Percentiles rank a stretch among this genome's conserved stretches.
Conservation (phyloP, 306 rosid genomes). For the Begonia loranthoides region DNA sequence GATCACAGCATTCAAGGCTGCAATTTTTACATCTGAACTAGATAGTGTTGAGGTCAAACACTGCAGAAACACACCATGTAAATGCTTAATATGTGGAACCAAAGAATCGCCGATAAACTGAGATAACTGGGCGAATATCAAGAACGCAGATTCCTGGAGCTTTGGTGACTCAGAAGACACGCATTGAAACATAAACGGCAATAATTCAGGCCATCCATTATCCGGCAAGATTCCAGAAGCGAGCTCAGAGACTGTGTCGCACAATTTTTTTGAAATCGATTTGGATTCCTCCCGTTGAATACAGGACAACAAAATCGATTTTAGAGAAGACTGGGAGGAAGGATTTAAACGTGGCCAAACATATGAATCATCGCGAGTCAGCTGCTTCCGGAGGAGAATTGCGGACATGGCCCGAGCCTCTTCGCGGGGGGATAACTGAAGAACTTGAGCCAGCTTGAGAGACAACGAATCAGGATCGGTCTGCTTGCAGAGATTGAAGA, state of each 20-base stretch:
- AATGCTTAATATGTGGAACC: slow-evolving; percentile 61
- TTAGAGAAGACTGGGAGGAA: slow-evolving; percentile 50
- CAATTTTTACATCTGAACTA: slow-evolving; percentile 61
- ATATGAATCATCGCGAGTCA: slow-evolving; percentile 79
- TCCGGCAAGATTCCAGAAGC: slow-evolving; percentile 85
- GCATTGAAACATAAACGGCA: slow-evolving; percentile 87
- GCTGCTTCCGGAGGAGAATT: slow-evolving; percentile 86
- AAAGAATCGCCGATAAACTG: slow-evolving; percentile 82
- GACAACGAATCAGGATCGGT: slow-evolving; percentile 75
- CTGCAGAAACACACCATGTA: slow-evolving; percentile 70
- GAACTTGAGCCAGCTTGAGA: slow-evolving; percentile 75
- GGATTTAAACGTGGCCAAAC: slow-evolving; percentile 75
- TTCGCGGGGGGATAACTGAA: slow-evolving; percentile 47
- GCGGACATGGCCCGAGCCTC: slow-evolving; percentile 98
- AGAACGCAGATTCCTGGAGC: slow-evolving; percentile 74
- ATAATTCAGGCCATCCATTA: slow-evolving; percentile 74
- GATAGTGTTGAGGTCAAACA: slow-evolving; percentile 34
- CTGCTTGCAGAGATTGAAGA: slow-evolving; percentile 91
- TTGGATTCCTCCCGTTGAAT: slow-evolving; percentile 61
- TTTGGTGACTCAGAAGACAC: slow-evolving; percentile 71
- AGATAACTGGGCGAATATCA: slow-evolving; percentile 83
- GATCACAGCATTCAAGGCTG: slow-evolving; percentile 82
- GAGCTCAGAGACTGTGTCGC: slow-evolving; percentile 91
- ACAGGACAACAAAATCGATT: slow-evolving; percentile 57
- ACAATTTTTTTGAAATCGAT: slow-evolving; percentile 69